Conservation (phyloP, 2,329 filamentous ascomycete species). For the Ophiostoma sp. region DNA sequence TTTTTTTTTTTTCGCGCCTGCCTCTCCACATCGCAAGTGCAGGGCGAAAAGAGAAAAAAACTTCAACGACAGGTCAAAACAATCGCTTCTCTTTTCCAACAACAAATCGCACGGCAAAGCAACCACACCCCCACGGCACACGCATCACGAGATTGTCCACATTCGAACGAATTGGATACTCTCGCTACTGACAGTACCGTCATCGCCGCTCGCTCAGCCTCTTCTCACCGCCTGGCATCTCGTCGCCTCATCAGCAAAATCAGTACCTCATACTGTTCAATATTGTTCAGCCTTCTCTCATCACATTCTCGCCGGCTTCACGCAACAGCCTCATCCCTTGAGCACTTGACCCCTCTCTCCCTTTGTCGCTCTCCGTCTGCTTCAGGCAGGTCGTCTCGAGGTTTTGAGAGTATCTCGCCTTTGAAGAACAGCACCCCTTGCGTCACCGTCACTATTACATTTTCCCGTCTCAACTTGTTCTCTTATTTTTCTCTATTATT, state of each 20-base stretch:
- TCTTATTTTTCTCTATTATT: neutral
- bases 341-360: neutral
- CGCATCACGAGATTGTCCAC: neutral
- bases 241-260: neutral
- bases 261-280: neutral
- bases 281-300: neutral
- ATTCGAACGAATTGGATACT: neutral
- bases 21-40: constrained; percentile 15
- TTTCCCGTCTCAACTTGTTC: neutral
- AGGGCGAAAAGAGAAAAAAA: constrained; percentile 15
- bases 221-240: neutral
- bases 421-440: constrained; percentile 11
- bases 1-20: neutral
- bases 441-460: neutral
- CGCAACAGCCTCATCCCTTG: constrained; percentile 12
- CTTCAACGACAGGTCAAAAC: constrained; percentile 11
- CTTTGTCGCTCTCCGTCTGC: neutral
- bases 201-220: neutral
- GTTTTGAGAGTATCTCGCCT: neutral
- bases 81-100: neutral
- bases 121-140: neutral
- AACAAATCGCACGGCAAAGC: neutral
- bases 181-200: neutral
- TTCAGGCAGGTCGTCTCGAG: constrained; percentile 1
- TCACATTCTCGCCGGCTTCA: neutral